phyloP scores from a whole-genome alignment of 192 early-diverging fungal species.

The Diversispora epigaea region DNA sequence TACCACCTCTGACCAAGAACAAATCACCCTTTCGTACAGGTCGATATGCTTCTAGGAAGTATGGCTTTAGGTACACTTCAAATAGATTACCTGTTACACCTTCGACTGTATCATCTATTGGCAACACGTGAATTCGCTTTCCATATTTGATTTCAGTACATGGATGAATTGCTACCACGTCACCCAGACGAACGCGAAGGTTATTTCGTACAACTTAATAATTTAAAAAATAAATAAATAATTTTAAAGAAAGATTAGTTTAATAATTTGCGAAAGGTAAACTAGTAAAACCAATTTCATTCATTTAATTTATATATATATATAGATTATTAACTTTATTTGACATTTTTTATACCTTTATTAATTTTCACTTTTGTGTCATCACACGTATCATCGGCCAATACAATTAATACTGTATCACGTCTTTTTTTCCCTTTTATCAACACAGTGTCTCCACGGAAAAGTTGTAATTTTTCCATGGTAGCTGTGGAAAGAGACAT shows the following conservation, averaged over 20 bases:
- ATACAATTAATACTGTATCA: slow-evolving; percentile 94
- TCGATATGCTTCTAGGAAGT: slow-evolving; percentile 97
- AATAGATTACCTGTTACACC: slow-evolving; percentile 97
- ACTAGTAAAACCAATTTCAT: too few relatives aligned
- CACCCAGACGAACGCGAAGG: slow-evolving; percentile 91
- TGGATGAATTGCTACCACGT: slow-evolving; percentile 93
- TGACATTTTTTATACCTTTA: slow-evolving; percentile 56
- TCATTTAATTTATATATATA: too few relatives aligned
- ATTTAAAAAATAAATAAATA: background rate
- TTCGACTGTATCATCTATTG: slow-evolving; percentile 98
- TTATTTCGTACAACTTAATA: slow-evolving; percentile 86
- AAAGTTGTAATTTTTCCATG: slow-evolving; percentile 89
- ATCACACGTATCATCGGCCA: slow-evolving; percentile 90
- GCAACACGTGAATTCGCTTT: slow-evolving; percentile 93
- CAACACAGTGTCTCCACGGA: slow-evolving; percentile 94
- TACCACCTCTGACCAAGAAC: slow-evolving; percentile 92
- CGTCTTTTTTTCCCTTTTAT: slow-evolving; percentile 98
- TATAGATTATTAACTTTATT: too few relatives aligned
- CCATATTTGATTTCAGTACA: slow-evolving; percentile 98
- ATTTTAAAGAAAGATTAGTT: background rate
- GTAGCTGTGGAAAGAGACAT: slow-evolving; percentile 85
- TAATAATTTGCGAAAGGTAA: background rate
- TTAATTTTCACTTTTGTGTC: slow-evolving; percentile 92
- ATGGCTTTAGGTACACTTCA: slow-evolving; percentile 97
- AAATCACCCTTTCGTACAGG: slow-evolving; percentile 93